Conservation (phyloP, 2,329 filamentous ascomycete species). For the Colletotrichum lini region DNA sequence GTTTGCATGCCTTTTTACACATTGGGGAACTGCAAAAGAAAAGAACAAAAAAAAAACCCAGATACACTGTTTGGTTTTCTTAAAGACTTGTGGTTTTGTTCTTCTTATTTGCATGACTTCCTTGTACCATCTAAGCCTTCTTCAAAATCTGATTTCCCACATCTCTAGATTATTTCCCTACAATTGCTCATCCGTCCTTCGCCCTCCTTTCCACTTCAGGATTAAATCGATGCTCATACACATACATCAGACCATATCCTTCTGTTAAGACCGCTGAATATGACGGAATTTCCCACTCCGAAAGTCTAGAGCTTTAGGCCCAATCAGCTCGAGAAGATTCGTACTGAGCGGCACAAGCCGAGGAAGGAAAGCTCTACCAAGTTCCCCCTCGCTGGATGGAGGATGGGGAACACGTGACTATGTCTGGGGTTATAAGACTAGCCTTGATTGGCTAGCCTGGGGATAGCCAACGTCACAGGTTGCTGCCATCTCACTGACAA, state of each 20-base stretch:
- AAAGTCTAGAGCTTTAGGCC: background rate
- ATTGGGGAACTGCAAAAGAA: background rate
- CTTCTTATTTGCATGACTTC: background rate
- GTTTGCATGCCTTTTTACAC: background rate
- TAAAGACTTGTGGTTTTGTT: too few species aligned
- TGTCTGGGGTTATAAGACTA: slow-evolving; percentile 27
- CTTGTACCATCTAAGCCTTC: too few species aligned
- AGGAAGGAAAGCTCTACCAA: background rate
- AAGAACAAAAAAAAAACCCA: too few species aligned
- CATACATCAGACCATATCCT: too few species aligned
- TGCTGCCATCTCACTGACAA: slow-evolving; percentile 24
- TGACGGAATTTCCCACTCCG: too few species aligned
- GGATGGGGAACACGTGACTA: slow-evolving; percentile 33
- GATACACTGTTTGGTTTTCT: background rate
- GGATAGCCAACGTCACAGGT: slow-evolving; percentile 39
- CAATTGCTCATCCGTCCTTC: background rate
- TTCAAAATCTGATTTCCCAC: background rate
- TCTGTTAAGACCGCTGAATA: too few species aligned
- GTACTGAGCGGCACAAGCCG: too few species aligned
- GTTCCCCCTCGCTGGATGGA: background rate
- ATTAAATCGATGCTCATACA: too few species aligned
- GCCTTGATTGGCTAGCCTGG: slow-evolving; percentile 26
- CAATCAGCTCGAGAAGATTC: too few species aligned
- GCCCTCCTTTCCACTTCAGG: too few species aligned
- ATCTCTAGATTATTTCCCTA: background rate